Evolutionary conservation across 352 stramenopile species (phyloP).

Genomic region (Nothophytophthora sp.): DNA sequence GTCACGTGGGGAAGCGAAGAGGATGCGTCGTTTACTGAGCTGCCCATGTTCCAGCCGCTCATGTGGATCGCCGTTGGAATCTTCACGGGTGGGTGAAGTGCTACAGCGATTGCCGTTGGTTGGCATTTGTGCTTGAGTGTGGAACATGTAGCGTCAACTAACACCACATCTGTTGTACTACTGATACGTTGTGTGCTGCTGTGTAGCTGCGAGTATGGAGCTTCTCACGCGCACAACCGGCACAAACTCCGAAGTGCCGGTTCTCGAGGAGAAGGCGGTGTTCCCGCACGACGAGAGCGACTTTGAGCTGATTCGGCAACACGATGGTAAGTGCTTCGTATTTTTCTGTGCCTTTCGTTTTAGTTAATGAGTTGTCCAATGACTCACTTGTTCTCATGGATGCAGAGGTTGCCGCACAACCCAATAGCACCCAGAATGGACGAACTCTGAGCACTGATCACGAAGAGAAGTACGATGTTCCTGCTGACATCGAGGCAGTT

Average conservation of each 20-base stretch:
- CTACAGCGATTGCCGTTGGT: no score
- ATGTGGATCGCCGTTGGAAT: constrained; percentile 83
- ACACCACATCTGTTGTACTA: no score
- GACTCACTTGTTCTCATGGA: neutral
- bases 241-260: constrained; percentile 24
- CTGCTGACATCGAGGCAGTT: constrained; percentile 30
- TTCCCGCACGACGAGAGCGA: constrained; percentile 57
- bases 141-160: no score
- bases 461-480: constrained; percentile 34
- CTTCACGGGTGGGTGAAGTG: constrained; percentile 47
- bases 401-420: neutral
- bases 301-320: constrained; percentile 56
- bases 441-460: constrained; percentile 9
- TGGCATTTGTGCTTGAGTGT: no score
- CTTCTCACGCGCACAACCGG: constrained; percentile 32
- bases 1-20: constrained; percentile 60
- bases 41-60: constrained; percentile 79
- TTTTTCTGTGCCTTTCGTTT: neutral
- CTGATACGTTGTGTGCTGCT: constrained; percentile 11
- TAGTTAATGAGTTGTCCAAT: neutral
- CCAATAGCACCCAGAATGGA: neutral
- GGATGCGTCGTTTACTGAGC: constrained; percentile 36
- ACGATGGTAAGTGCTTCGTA: constrained; percentile 24
- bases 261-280: constrained; percentile 56
- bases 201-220: constrained; percentile 50